These are phyloP conservation scores for Verticillium nubilum DNA, from an alignment of 2,329 filamentous ascomycete genomes.

Conservation along the genomic window DNA sequence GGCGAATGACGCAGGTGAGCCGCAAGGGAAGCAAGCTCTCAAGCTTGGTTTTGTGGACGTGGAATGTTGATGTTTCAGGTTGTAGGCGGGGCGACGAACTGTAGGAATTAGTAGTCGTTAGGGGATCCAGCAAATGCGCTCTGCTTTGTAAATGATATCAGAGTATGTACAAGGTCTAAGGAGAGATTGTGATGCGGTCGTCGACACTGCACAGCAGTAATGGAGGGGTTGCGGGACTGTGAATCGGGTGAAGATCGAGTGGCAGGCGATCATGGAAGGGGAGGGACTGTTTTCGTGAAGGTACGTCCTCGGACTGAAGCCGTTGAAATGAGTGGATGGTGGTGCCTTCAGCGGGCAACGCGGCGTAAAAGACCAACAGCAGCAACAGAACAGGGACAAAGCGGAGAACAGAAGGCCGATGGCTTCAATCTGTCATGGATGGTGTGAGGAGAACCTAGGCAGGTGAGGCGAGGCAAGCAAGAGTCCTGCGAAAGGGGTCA, in stretches of 20 bases:
- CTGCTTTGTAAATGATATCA: background rate
- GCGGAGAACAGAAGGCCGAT: background rate
- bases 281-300: background rate
- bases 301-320: background rate
- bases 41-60: background rate
- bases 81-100: constrained; percentile 3
- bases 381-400: background rate
- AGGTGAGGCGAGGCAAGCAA: background rate
- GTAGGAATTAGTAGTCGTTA: constrained; percentile 1
- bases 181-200: background rate
- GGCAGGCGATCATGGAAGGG: background rate
- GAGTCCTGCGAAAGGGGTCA: background rate
- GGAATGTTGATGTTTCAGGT: constrained; percentile 6
- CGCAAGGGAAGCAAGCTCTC: background rate
- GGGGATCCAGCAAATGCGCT: background rate
- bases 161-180: background rate
- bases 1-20: background rate
- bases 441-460: background rate
- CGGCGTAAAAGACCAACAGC: background rate
- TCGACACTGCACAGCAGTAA: background rate
- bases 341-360: background rate
- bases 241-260: background rate
- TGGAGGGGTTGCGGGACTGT: background rate
- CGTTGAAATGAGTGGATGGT: background rate
- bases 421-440: background rate